Conservation (phyloP, 2,329 filamentous ascomycete species). For the Didymella pomorum region DNA sequence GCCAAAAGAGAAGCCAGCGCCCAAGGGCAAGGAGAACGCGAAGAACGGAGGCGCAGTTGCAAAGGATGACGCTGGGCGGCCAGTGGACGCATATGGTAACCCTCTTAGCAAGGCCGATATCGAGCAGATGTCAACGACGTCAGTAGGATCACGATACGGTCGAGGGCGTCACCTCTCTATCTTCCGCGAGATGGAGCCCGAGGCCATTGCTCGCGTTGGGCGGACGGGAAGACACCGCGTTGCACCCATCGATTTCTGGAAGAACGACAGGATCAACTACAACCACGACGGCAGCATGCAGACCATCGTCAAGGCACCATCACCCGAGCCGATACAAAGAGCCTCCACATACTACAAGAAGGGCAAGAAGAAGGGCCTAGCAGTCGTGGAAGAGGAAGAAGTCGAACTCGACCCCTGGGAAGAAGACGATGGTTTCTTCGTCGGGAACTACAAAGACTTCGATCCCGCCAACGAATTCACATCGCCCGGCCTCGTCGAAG, state of each 20-base stretch:
- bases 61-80: slow-evolving; percentile 34
- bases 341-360: slow-evolving; percentile 44
- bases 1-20: slow-evolving; percentile 33
- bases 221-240: slow-evolving; percentile 82
- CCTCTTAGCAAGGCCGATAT: slow-evolving; percentile 45
- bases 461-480: slow-evolving; percentile 65
- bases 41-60: slow-evolving; percentile 20
- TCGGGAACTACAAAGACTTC: slow-evolving; percentile 71
- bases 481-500: slow-evolving; percentile 60
- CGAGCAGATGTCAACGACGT: slow-evolving; percentile 45
- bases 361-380: slow-evolving; percentile 39
- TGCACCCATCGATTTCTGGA: slow-evolving; percentile 84
- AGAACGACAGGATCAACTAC: slow-evolving; percentile 79
- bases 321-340: slow-evolving; percentile 58
- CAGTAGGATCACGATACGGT: slow-evolving; percentile 42
- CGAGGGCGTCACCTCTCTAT: slow-evolving; percentile 48
- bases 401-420: slow-evolving; percentile 75
- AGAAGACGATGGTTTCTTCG: slow-evolving; percentile 67
- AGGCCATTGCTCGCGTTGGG: slow-evolving; percentile 36
- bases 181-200: slow-evolving; percentile 45
- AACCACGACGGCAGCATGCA: slow-evolving; percentile 74
- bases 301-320: slow-evolving; percentile 77
- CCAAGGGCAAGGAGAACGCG: slow-evolving; percentile 18
- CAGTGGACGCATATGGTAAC: slow-evolving; percentile 44
- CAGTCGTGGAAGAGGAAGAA: slow-evolving; percentile 61